These are phyloP conservation scores for Puccinia hordei DNA, from an alignment of 1,284 basidiomycete genomes.

Conservation along the genomic window DNA sequence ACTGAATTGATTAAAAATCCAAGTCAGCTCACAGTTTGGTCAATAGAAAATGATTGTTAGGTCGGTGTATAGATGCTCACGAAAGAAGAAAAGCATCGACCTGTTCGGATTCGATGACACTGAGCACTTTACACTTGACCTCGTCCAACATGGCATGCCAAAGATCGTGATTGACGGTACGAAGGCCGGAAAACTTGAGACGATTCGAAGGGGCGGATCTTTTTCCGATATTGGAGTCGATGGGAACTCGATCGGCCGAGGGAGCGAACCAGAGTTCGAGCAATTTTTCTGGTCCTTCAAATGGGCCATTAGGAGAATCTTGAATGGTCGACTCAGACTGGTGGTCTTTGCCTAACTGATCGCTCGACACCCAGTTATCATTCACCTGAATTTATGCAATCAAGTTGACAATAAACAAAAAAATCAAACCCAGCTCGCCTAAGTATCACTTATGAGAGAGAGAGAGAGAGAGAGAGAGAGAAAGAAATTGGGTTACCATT, in stretches of 20 bases:
- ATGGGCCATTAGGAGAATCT: conserved; percentile 52
- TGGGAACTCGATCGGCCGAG: conserved; percentile 67
- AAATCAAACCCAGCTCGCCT: too few species aligned
- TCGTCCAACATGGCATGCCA: conserved; percentile 99
- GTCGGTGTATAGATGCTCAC: conserved; percentile 63
- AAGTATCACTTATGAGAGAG: too few species aligned
- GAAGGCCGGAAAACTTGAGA: conserved; percentile 65
- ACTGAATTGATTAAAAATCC: conserved; percentile 64
- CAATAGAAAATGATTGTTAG: background rate
- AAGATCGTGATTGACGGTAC: conserved; percentile 72
- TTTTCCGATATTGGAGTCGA: conserved; percentile 55
- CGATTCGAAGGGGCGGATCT: conserved; percentile 52
- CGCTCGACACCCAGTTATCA: too few species aligned
- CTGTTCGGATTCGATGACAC: conserved; percentile 79
- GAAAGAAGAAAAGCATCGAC: conserved; percentile 94
- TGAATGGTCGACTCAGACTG: too few species aligned
- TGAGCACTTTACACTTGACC: conserved; percentile 95
- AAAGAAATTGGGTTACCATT: too few species aligned
- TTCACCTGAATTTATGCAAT: too few species aligned
- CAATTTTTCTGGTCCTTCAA: conserved; percentile 80
- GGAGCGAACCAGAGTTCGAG: conserved; percentile 97
- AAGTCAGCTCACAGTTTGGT: background rate
- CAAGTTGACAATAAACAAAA: too few species aligned
- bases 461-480: too few species aligned
- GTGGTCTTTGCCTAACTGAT: too few species aligned